Evolutionary conservation across 2,329 filamentous ascomycete species (phyloP).

Genomic region (Zymoseptoria tritici): DNA sequence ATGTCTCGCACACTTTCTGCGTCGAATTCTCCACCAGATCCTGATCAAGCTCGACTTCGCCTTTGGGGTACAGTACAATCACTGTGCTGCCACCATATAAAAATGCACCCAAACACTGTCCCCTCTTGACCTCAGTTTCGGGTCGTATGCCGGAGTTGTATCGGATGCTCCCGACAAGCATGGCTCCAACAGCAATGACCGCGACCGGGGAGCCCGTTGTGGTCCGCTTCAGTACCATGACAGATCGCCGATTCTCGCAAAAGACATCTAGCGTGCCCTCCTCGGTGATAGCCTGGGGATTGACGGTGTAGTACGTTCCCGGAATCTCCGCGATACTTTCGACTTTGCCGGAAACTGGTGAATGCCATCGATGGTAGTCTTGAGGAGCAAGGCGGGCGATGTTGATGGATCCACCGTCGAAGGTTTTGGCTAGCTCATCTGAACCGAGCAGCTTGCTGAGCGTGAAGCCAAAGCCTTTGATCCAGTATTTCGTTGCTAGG

Average conservation of each 20-base stretch:
- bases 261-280: constrained; percentile 34
- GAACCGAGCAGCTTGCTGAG: constrained; percentile 26
- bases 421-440: constrained; percentile 24
- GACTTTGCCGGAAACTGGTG: constrained; percentile 30
- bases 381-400: constrained; percentile 38
- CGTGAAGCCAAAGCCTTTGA: constrained; percentile 38
- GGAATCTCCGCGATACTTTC: constrained; percentile 32
- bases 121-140: constrained; percentile 30
- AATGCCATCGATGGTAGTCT: constrained; percentile 38
- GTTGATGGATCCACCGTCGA: constrained; percentile 32
- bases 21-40: constrained; percentile 35
- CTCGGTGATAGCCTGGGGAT: constrained; percentile 38
- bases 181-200: constrained; percentile 37
- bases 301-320: constrained; percentile 37
- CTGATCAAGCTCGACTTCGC: constrained; percentile 32
- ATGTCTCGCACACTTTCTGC: constrained; percentile 33
- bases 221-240: constrained; percentile 32
- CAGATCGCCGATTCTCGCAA: constrained; percentile 36
- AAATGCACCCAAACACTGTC: constrained; percentile 37
- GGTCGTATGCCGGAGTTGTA: constrained; percentile 32
- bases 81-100: constrained; percentile 39
- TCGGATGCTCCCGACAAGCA: constrained; percentile 38
- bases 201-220: constrained; percentile 27
- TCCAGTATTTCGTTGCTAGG: constrained; percentile 37
- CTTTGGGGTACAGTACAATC: constrained; percentile 33